A percentile compares a stretch with the other conserved stretches of the same genome.
Conservation (phyloP, 768 basidiomycete species). For the Mycena kentingensis region DNA sequence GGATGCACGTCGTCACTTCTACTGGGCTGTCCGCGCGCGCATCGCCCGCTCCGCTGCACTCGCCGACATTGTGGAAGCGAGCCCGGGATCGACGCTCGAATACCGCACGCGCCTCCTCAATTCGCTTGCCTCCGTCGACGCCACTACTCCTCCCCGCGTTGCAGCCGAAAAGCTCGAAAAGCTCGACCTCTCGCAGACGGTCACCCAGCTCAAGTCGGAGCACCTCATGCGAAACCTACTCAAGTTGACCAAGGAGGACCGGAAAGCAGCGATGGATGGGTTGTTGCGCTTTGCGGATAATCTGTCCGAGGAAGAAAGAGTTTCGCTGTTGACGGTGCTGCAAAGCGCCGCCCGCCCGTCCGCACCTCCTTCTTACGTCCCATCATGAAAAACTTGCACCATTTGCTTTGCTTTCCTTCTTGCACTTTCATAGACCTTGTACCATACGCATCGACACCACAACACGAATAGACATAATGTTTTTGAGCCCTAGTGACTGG, state of each 20-base stretch:
- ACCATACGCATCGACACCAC: conserved; percentile 1
- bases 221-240: conserved; percentile 67
- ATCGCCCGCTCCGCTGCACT: conserved; percentile 69
- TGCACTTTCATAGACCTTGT: conserved; percentile 1
- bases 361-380: conserved; percentile 44
- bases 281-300: conserved; percentile 72
- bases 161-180: conserved; percentile 69
- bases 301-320: conserved; percentile 73
- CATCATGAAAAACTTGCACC: not conserved
- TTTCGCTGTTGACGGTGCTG: conserved; percentile 58
- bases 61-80: conserved; percentile 64
- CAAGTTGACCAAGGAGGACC: conserved; percentile 70
- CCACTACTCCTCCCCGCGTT: conserved; percentile 54
- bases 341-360: conserved; percentile 58
- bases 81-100: conserved; percentile 67
- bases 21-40: conserved; percentile 90
- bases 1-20: conserved; percentile 85
- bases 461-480: too few species aligned
- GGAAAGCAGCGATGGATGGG: conserved; percentile 74
- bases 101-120: conserved; percentile 68
- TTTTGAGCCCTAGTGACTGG: too few species aligned
- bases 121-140: conserved; percentile 57
- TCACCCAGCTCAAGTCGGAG: conserved; percentile 69
- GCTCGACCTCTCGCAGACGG: conserved; percentile 63
- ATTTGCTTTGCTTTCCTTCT: not conserved